Evolutionary conservation across 116 monocot species (phyloP).

Genomic region (Posidonia oceanica): DNA sequence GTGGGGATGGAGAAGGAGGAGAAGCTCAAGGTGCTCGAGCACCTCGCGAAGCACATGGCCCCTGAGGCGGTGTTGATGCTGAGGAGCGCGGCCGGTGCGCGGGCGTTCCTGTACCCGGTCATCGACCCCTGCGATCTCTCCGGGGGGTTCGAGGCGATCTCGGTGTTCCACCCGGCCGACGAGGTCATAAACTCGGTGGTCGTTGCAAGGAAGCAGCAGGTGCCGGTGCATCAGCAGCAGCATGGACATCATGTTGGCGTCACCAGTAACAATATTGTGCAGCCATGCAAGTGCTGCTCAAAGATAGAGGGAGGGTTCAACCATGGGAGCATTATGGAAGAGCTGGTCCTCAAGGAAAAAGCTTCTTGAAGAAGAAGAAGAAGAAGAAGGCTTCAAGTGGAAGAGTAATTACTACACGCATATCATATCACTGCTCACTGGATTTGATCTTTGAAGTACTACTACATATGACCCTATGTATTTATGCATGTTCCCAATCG

Average conservation of each 20-base stretch:
- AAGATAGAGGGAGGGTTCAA: too few relatives aligned
- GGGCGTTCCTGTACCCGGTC: constrained; percentile 71
- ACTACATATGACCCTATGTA: too few relatives aligned
- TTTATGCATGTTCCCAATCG: too few relatives aligned
- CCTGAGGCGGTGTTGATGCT: constrained; percentile 54
- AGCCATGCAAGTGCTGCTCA: constrained; percentile 18
- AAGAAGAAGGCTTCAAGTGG: too few relatives aligned
- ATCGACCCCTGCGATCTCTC: constrained; percentile 33
- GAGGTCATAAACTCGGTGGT: constrained; percentile 85
- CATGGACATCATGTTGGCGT: background rate
- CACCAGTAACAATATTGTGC: background rate
- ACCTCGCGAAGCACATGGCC: constrained; percentile 43
- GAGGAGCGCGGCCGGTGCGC: constrained; percentile 55
- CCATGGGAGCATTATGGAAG: constrained; percentile 26
- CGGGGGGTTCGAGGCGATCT: constrained; percentile 44
- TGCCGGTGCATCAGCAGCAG: background rate
- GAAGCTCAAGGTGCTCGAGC: constrained; percentile 44
- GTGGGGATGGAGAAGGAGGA: constrained; percentile 44
- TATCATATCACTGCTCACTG: too few relatives aligned
- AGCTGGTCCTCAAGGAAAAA: constrained; percentile 16
- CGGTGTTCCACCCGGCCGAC: constrained; percentile 52
- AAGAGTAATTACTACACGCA: too few relatives aligned
- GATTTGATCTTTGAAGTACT: too few relatives aligned
- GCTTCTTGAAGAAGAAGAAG: too few relatives aligned
- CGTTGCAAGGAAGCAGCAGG: constrained; percentile 26